Conservation (phyloP, 768 basidiomycete species). For the Podaxis sp. region DNA sequence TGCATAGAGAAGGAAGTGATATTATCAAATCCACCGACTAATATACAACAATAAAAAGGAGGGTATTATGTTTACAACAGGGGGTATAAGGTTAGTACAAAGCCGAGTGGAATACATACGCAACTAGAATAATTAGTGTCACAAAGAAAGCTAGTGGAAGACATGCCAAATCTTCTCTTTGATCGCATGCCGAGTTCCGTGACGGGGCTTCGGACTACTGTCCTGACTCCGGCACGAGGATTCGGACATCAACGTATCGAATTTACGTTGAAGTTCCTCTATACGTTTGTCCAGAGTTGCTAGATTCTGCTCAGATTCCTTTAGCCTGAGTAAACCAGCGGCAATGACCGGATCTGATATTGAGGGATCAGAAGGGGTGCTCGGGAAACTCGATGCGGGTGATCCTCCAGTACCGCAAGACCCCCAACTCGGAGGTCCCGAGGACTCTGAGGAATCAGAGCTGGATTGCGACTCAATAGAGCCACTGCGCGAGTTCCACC, state of each 20-base stretch:
- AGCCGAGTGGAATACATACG: neutral
- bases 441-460: neutral
- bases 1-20: too few relatives aligned
- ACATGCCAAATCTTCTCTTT: conserved; percentile 8
- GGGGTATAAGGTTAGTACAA: neutral
- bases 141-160: neutral
- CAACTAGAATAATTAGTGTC: neutral
- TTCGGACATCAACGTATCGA: neutral
- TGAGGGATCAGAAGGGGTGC: conserved; percentile 2
- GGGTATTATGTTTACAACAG: neutral
- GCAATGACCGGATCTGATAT: conserved; percentile 2
- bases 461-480: neutral
- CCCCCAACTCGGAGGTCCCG: neutral
- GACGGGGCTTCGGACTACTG: neutral
- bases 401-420: neutral
- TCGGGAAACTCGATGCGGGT: neutral
- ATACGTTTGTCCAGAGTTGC: conserved; percentile 1
- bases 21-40: too few relatives aligned
- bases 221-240: neutral
- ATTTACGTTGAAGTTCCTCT: conserved; percentile 10
- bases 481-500: neutral
- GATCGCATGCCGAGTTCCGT: conserved; percentile 4
- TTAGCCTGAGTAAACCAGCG: conserved; percentile 5
- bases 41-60: too few relatives aligned
- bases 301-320: conserved; percentile 11